Percentiles rank a stretch among this genome's conserved stretches.
Evolutionary conservation across 2,329 filamentous ascomycete species (phyloP).

Genomic region (Ophiostoma montium): DNA sequence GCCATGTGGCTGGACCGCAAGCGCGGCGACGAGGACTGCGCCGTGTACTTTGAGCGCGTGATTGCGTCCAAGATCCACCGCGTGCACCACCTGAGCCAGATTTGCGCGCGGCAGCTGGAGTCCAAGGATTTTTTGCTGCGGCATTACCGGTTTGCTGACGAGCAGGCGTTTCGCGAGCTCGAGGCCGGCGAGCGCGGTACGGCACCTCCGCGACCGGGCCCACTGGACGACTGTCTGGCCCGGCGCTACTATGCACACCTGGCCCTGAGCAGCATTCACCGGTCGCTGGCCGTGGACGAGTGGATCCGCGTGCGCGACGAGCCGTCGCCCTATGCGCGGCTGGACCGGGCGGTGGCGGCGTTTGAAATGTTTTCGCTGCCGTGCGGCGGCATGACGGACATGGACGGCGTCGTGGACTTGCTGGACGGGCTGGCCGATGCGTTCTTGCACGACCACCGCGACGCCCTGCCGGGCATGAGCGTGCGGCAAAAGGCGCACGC

Average conservation of each 20-base stretch:
- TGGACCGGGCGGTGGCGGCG: constrained; percentile 65
- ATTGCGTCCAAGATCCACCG: constrained; percentile 57
- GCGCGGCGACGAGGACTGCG: constrained; percentile 35
- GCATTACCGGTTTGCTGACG: constrained; percentile 44
- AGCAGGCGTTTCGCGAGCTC: background rate
- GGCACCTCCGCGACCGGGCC: background rate
- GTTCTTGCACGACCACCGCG: constrained; percentile 35
- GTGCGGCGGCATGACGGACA: constrained; percentile 55
- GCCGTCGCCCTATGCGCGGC: constrained; percentile 18
- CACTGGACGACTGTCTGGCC: constrained; percentile 70
- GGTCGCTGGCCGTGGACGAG: constrained; percentile 61
- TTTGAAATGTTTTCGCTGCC: constrained; percentile 84
- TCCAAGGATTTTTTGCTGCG: constrained; percentile 70
- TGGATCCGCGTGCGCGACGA: constrained; percentile 47
- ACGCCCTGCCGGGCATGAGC: constrained; percentile 37
- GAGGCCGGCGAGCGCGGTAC: background rate
- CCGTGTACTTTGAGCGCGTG: constrained; percentile 49
- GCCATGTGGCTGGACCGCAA: constrained; percentile 45
- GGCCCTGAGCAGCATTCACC: constrained; percentile 66
- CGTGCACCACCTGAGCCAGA: constrained; percentile 52
- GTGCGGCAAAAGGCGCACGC: constrained; percentile 53
- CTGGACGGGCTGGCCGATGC: constrained; percentile 48
- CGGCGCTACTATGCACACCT: constrained; percentile 58
- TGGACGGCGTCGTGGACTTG: constrained; percentile 43
- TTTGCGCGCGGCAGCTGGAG: constrained; percentile 67